phyloP scores from a whole-genome alignment of 768 basidiomycete genomes.

The Leccinum rimulosum region DNA sequence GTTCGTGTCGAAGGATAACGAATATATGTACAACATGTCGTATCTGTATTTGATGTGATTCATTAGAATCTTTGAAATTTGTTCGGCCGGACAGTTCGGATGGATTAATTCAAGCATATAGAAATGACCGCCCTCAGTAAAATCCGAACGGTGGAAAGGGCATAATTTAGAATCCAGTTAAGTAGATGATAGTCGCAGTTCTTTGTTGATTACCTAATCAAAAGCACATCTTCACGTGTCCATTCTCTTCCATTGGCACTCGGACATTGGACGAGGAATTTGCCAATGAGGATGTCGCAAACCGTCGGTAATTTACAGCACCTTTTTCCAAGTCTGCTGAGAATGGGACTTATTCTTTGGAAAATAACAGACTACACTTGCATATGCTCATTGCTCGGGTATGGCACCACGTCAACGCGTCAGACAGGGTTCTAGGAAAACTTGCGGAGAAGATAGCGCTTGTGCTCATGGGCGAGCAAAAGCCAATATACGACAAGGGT shows the following conservation, averaged over 20 bases:
- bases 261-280: neutral
- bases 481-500: conserved; percentile 92
- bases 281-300: conserved; percentile 63
- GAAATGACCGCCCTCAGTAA: neutral
- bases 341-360: neutral
- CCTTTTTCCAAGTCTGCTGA: neutral
- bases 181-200: too few relatives aligned
- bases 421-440: conserved; percentile 90
- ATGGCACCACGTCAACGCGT: conserved; percentile 94
- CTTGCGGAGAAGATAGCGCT: conserved; percentile 91
- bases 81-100: neutral
- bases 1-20: neutral
- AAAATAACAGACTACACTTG: conserved; percentile 79
- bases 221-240: neutral
- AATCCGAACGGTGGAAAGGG: neutral
- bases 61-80: neutral
- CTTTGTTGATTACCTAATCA: neutral
- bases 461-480: conserved; percentile 98
- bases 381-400: conserved; percentile 70
- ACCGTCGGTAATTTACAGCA: conserved; percentile 71
- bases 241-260: neutral
- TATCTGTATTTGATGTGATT: neutral
- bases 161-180: too few relatives aligned
- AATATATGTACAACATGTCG: neutral
- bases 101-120: neutral